Evolutionary conservation across 345 rosid species (phyloP), one percentile per base, ranked within the genome.

Genomic region (Raphanus raphanistrum): DNA sequence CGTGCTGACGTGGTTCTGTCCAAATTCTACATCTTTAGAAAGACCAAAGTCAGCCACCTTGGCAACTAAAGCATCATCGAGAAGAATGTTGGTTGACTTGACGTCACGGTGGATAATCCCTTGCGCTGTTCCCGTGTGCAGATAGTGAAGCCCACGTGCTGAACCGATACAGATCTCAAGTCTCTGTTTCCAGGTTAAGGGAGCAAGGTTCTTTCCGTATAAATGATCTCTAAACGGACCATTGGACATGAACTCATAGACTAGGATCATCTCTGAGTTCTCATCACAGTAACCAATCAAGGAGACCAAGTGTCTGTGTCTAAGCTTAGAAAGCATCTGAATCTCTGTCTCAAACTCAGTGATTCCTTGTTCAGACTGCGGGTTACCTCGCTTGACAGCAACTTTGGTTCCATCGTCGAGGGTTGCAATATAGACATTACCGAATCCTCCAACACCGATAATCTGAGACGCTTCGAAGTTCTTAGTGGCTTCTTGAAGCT

Each of bases 31-130:
- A 70, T 89, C 94, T 78, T 91, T 91, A 6, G 97, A 91, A 26
- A 91, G 85, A 21, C 97, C 97, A 58, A 91, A 91, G 75, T 91
- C 97, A 4, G 97, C 86, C 1, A 91, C 97, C 65, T 91, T 91
- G 29, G 97, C 97, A 17, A 91, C 94, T 41, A 89, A 91, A 50
- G 85, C 83, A 35, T 89, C 92, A 2, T 91, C 97, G 0, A 91
- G 94, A 64, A 91, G 74, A 66, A 91, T 91, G 72, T 91, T 91
- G 31, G 97, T 91, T 38, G 90, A 88, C 80, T 91, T 91, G 11
- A 91, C 97, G 66, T 91, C 97, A 2, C 97, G 90, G 72, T 91
- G 97, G 70, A 91, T 91, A 75, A 91, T 91, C 35, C 97, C 97
- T 71, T 91, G 97, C 21, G 97, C 92, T 16, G 97, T 89, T 12